Evolutionary conservation across 2,329 filamentous ascomycete genomes (phyloP).

Genomic region (Chrysosporium queenslandicum): DNA sequence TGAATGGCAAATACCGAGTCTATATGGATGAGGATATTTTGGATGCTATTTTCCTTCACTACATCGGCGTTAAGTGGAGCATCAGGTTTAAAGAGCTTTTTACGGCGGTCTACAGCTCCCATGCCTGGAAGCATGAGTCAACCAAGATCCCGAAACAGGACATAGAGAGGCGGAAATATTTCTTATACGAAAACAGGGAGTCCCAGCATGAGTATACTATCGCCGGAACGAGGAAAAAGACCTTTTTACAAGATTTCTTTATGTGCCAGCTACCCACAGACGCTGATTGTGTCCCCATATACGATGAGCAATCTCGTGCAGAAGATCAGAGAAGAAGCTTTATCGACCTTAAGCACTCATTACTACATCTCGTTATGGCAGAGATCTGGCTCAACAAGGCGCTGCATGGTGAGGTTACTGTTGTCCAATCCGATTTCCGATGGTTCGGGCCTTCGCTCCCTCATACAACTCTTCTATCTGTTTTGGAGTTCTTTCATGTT

Average conservation of each 20-base stretch:
- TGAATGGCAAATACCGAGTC: conserved; percentile 51
- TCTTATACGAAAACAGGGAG: conserved; percentile 25
- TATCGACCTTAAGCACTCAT: conserved; percentile 44
- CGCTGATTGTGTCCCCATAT: conserved; percentile 29
- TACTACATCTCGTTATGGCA: conserved; percentile 48
- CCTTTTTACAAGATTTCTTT: conserved; percentile 43
- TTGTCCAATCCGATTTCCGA: conserved; percentile 49
- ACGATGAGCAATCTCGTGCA: conserved; percentile 32
- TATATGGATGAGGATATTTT: conserved; percentile 52
- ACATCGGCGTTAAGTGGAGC: conserved; percentile 45
- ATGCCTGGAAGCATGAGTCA: conserved; percentile 35
- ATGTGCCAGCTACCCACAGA: conserved; percentile 45
- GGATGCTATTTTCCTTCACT: conserved; percentile 47
- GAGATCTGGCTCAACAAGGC: conserved; percentile 45
- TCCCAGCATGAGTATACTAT: conserved; percentile 18
- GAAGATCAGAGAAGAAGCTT: conserved; percentile 32
- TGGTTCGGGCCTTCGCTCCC: conserved; percentile 50
- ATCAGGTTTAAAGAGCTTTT: conserved; percentile 40
- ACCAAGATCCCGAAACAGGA: conserved; percentile 31
- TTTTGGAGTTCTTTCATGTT: conserved; percentile 52
- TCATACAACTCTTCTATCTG: conserved; percentile 49
- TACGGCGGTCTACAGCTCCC: conserved; percentile 26
- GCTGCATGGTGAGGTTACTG: conserved; percentile 42
- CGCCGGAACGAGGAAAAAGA: conserved; percentile 27
- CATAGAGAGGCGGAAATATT: conserved; percentile 38